These are phyloP conservation scores for Piper betle DNA, from an alignment of 164 flowering plant species.

Conservation along the genomic window DNA sequence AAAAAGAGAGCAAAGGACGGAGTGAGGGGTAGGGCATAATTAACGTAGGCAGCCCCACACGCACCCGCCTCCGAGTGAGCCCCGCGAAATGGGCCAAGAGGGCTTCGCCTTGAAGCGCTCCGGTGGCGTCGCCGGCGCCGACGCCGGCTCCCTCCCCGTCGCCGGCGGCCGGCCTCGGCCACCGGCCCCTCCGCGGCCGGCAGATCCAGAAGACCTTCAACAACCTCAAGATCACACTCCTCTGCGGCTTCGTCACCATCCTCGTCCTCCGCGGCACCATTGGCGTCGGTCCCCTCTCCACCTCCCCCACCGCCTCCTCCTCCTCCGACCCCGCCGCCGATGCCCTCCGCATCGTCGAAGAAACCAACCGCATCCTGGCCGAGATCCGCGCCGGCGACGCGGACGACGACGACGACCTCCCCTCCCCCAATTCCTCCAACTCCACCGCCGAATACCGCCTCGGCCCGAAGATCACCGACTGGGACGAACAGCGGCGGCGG, in stretches of 20 bases:
- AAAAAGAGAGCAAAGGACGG: too few species aligned
- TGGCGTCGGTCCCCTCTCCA: constrained; percentile 48
- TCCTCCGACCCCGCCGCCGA: constrained; percentile 23
- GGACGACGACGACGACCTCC: constrained; percentile 42
- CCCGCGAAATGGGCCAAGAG: constrained; percentile 33
- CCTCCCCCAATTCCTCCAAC: constrained; percentile 23
- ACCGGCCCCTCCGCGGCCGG: constrained; percentile 33
- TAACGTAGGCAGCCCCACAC: too few species aligned
- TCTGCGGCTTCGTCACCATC: constrained; percentile 81
- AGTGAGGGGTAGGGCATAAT: too few species aligned
- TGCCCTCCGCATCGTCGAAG: constrained; percentile 36
- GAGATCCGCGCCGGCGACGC: constrained; percentile 70
- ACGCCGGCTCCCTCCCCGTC: constrained; percentile 16
- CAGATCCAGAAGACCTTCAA: constrained; percentile 77
- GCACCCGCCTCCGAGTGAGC: too few species aligned
- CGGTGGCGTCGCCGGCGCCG: too few species aligned
- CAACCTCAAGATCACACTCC: constrained; percentile 78
- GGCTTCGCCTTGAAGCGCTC: constrained; percentile 34
- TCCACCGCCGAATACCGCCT: constrained; percentile 47
- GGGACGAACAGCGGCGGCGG: constrained; percentile 50
- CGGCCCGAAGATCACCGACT: constrained; percentile 51
- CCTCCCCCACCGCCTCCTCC: constrained; percentile 21
- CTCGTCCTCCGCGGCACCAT: constrained; percentile 86
- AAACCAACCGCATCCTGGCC: constrained; percentile 47
- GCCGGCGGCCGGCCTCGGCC: constrained; percentile 13